Percentiles rank a stretch among this genome's conserved stretches.
These are phyloP conservation scores for Sugiyamaella floridensis DNA, from an alignment of 805 yeast species.

Conservation along the genomic window DNA sequence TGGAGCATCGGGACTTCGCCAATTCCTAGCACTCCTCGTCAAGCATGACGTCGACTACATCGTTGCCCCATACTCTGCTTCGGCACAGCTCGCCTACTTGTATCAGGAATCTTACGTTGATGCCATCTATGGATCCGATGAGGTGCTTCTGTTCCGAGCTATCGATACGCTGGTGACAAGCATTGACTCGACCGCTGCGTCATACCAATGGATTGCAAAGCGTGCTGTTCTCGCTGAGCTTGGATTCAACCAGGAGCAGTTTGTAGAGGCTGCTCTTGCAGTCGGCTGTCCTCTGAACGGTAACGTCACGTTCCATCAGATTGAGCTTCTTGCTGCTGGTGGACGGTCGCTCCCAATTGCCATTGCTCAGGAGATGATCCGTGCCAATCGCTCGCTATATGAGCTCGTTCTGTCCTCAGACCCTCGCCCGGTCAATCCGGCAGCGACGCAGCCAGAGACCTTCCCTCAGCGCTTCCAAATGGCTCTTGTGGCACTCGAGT, in stretches of 20 bases:
- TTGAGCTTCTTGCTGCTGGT: conserved; percentile 25
- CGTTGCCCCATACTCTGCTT: conserved; percentile 76
- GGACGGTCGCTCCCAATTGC: conserved; percentile 10
- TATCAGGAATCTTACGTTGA: conserved; percentile 52
- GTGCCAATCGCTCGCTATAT: conserved; percentile 25
- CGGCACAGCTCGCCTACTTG: conserved; percentile 73
- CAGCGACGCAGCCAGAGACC: conserved; percentile 8
- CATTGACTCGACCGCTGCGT: conserved; percentile 40
- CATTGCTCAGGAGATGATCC: conserved; percentile 26
- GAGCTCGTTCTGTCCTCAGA: conserved; percentile 23
- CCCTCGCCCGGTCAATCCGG: not conserved
- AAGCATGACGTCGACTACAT: conserved; percentile 54
- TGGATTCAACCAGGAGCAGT: conserved; percentile 52
- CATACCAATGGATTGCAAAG: conserved; percentile 61
- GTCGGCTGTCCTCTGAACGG: conserved; percentile 69
- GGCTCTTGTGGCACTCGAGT: conserved; percentile 62
- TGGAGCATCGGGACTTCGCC: conserved; percentile 26
- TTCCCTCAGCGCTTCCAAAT: conserved; percentile 49
- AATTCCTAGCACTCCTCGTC: conserved; percentile 51
- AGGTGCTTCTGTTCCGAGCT: conserved; percentile 53
- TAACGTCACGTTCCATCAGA: conserved; percentile 50
- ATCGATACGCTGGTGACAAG: conserved; percentile 67
- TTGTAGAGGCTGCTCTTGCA: conserved; percentile 67
- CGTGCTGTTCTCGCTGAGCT: conserved; percentile 53
- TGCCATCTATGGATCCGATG: conserved; percentile 79